A percentile compares a stretch with the other conserved stretches of the same genome.
phyloP scores from a whole-genome alignment of 441 rosid species.

The Lepidium campestre region DNA sequence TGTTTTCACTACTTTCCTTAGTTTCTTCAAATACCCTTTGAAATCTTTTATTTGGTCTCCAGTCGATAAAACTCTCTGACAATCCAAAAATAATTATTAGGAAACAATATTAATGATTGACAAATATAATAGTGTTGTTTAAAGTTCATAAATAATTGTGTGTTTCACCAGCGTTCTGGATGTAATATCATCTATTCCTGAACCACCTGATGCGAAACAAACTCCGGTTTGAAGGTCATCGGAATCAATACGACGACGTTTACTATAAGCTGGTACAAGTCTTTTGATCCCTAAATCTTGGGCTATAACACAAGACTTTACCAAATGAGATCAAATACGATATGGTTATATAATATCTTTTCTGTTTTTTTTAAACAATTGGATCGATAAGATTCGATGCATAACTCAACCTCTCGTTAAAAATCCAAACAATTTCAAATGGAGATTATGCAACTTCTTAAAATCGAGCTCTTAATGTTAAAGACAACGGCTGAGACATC shows the following conservation, averaged over 20 bases:
- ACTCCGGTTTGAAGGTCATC: conserved; percentile 68
- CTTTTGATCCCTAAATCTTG: conserved; percentile 58
- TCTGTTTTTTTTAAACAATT: too few species aligned
- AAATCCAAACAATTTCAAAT: too few species aligned
- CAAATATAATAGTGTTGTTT: background rate
- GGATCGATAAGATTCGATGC: too few species aligned
- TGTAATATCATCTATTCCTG: conserved; percentile 27
- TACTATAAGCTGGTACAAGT: conserved; percentile 56
- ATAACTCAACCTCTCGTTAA: too few species aligned
- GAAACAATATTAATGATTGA: background rate
- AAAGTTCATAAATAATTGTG: background rate
- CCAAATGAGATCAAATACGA: background rate
- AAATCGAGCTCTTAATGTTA: too few species aligned
- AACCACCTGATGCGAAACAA: conserved; percentile 57
- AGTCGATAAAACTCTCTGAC: conserved; percentile 24
- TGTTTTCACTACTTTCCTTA: too few species aligned
- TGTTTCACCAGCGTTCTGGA: conserved; percentile 18
- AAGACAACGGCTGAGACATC: too few species aligned
- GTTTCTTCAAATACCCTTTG: too few species aligned
- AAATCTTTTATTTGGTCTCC: background rate
- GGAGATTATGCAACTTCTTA: too few species aligned
- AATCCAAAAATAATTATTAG: background rate
- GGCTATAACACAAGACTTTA: conserved; percentile 30
- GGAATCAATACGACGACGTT: conserved; percentile 26
- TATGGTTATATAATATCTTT: background rate